phyloP scores from a whole-genome alignment of 2,329 filamentous ascomycete genomes.

The Ceratocystis ficicola region DNA sequence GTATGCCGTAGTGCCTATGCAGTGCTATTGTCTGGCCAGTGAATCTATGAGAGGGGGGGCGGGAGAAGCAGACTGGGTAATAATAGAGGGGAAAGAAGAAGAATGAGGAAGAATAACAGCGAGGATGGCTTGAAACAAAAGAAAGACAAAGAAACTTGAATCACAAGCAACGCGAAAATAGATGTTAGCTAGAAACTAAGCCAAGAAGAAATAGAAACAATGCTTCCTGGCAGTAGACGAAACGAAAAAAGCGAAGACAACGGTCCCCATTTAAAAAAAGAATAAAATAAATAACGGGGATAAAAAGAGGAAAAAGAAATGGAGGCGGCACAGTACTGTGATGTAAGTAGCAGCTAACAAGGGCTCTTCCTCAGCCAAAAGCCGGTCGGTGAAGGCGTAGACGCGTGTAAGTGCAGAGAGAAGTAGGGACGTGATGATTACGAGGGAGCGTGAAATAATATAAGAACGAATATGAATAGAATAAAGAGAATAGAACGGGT shows the following conservation, averaged over 20 bases:
- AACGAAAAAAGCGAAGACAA: neutral
- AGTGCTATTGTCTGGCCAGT: neutral
- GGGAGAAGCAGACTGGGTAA: neutral
- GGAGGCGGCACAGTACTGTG: constrained; percentile 20
- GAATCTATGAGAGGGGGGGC: neutral
- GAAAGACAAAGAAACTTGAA: constrained; percentile 3
- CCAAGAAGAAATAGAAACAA: constrained; percentile 5
- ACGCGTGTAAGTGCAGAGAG: constrained; percentile 16
- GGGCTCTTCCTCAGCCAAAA: neutral
- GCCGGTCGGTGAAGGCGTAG: neutral
- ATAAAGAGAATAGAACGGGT: neutral
- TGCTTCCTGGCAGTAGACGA: neutral
- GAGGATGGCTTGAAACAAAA: neutral
- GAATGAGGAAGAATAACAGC: neutral
- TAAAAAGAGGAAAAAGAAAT: constrained; percentile 25
- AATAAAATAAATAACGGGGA: constrained; percentile 12
- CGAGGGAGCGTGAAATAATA: neutral
- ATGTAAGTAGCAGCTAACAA: neutral
- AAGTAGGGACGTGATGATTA: too few relatives aligned
- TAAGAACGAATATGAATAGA: neutral
- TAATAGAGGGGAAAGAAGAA: neutral
- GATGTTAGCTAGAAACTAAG: neutral
- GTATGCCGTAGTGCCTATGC: neutral
- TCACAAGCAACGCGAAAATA: constrained; percentile 9
- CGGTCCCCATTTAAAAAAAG: neutral